These are phyloP conservation scores for Aspergillus aculeatus DNA, from an alignment of 2,329 filamentous ascomycete genomes.

Conservation along the genomic window DNA sequence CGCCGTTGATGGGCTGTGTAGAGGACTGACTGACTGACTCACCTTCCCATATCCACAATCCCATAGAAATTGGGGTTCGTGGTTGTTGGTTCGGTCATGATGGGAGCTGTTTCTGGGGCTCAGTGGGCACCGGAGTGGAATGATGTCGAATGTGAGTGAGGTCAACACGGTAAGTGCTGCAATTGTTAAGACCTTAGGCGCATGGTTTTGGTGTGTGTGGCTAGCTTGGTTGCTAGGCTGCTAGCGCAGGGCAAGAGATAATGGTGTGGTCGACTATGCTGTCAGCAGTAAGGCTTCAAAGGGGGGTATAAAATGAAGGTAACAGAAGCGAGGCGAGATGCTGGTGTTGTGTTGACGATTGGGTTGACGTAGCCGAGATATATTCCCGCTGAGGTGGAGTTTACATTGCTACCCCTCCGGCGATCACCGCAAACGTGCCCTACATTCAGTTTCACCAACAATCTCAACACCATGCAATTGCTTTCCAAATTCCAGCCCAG, in stretches of 20 bases:
- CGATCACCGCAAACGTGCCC: too few relatives aligned
- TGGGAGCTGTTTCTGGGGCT: not conserved
- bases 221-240: not conserved
- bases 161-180: not conserved
- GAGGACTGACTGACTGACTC: constrained; percentile 9
- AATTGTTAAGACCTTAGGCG: not conserved
- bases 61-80: constrained; percentile 29
- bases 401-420: too few relatives aligned
- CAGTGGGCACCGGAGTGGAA: not conserved
- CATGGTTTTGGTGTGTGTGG: not conserved
- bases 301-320: too few relatives aligned
- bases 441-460: too few relatives aligned
- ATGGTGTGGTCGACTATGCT: not conserved
- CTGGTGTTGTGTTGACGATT: too few relatives aligned
- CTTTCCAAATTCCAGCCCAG: too few relatives aligned
- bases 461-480: too few relatives aligned
- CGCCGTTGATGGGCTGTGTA: not conserved
- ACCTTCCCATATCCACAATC: constrained; percentile 46
- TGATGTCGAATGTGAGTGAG: not conserved
- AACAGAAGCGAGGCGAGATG: too few relatives aligned
- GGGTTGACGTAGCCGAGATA: too few relatives aligned
- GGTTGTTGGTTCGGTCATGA: constrained; percentile 4
- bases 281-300: not conserved
- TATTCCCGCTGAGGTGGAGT: too few relatives aligned
- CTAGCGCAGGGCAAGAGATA: not conserved